A percentile compares a stretch with the other conserved stretches of the same genome.
These are phyloP conservation scores for Thalassiosira mediterranea DNA, from an alignment of 352 stramenopile genomes.

Conservation along the genomic window DNA sequence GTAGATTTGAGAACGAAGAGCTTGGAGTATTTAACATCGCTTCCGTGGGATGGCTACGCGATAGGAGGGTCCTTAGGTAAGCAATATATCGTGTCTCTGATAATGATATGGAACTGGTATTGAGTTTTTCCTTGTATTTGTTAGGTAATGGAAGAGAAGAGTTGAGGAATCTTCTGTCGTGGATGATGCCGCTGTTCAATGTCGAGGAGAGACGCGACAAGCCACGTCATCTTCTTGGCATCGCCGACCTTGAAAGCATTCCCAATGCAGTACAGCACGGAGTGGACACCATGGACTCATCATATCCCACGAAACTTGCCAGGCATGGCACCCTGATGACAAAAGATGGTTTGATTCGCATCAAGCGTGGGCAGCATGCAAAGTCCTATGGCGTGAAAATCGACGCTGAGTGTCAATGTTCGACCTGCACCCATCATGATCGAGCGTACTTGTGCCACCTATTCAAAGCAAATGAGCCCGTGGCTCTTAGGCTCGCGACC, in stretches of 20 bases:
- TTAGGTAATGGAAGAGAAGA: slow-evolving; percentile 82
- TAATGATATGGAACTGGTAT: too few relatives aligned
- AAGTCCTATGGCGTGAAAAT: slow-evolving; percentile 76
- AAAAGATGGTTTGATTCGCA: slow-evolving; percentile 65
- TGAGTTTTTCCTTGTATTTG: too few relatives aligned
- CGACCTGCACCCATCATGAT: slow-evolving; percentile 82
- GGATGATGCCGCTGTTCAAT: slow-evolving; percentile 85
- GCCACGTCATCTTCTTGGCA: slow-evolving; percentile 83
- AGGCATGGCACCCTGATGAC: slow-evolving; percentile 84
- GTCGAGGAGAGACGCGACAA: slow-evolving; percentile 57
- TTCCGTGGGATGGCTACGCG: slow-evolving; percentile 86
- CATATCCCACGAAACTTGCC: slow-evolving; percentile 85
- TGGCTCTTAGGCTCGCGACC: slow-evolving; percentile 73
- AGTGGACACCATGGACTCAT: slow-evolving; percentile 87
- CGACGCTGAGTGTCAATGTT: slow-evolving; percentile 79
- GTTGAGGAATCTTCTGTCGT: slow-evolving; percentile 80
- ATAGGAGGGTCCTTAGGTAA: slow-evolving; percentile 84
- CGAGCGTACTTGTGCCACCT: slow-evolving; percentile 86
- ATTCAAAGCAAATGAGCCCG: slow-evolving; percentile 85
- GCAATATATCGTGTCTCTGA: too few relatives aligned
- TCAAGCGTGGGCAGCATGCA: slow-evolving; percentile 72
- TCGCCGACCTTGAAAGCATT: slow-evolving; percentile 85
- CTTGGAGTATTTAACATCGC: slow-evolving; percentile 83
- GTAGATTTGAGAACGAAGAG: slow-evolving; percentile 82
- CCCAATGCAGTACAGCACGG: slow-evolving; percentile 74